A percentile compares a stretch with the other conserved stretches of the same genome.
These are phyloP conservation scores for Geoglossum glabrum DNA, from an alignment of 495 filamentous ascomycete genomes.

Conservation along the genomic window DNA sequence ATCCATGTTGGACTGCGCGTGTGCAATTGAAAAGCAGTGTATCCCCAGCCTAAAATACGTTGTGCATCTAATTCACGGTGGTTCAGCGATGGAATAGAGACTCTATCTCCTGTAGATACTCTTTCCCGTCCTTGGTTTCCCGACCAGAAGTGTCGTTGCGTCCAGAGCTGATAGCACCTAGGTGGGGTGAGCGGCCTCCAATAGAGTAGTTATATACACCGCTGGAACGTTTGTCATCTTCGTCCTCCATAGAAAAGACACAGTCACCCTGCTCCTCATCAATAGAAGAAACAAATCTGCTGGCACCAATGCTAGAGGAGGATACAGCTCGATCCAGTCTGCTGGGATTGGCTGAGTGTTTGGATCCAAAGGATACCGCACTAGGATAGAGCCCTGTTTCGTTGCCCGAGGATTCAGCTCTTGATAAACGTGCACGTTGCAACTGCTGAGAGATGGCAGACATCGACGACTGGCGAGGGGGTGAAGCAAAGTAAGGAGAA, in stretches of 20 bases:
- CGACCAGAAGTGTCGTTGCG: background rate
- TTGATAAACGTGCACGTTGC: slow-evolving; percentile 22
- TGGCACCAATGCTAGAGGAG: slow-evolving; percentile 14
- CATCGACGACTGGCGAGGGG: slow-evolving; percentile 34
- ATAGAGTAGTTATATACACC: slow-evolving; percentile 12
- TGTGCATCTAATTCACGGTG: background rate
- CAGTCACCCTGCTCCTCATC: slow-evolving; percentile 48
- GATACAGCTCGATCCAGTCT: slow-evolving; percentile 16
- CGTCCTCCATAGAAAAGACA: slow-evolving; percentile 70
- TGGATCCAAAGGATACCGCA: background rate
- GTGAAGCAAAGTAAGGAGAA: slow-evolving; percentile 42
- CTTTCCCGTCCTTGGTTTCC: background rate
- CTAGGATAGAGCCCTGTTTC: background rate
- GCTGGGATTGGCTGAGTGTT: background rate
- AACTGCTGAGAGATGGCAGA: slow-evolving; percentile 26
- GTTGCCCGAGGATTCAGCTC: slow-evolving; percentile 5
- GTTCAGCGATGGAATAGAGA: slow-evolving; percentile 1
- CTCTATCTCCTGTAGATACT: slow-evolving; percentile 1
- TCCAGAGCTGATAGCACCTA: slow-evolving; percentile 3
- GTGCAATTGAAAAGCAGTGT: background rate
- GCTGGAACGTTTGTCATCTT: slow-evolving; percentile 30
- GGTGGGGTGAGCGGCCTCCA: slow-evolving; percentile 4
- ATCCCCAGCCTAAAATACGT: background rate
- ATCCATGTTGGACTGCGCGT: background rate
- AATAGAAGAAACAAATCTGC: slow-evolving; percentile 15